These are phyloP conservation scores for Blepharisma undulans DNA, from an alignment of 169 alveolate species.

Conservation along the genomic window DNA sequence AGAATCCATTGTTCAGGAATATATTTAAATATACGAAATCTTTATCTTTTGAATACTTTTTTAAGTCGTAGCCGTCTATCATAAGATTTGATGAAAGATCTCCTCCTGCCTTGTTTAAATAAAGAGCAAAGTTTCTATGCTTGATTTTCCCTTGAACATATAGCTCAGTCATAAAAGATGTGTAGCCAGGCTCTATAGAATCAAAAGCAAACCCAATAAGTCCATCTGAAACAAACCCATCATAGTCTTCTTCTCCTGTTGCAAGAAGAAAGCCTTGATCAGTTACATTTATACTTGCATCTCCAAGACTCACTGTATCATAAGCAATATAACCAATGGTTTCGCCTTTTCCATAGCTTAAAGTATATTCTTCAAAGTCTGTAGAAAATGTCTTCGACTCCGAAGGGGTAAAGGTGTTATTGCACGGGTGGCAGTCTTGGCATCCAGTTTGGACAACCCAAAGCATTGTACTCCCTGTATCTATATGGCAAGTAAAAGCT, in stretches of 20 bases:
- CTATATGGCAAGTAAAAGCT: neutral
- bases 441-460: neutral
- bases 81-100: neutral
- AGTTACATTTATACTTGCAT: neutral
- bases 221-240: neutral
- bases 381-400: neutral
- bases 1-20: neutral
- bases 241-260: neutral
- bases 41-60: neutral
- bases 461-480: neutral
- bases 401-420: neutral
- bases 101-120: neutral
- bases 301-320: neutral
- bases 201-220: neutral
- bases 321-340: neutral
- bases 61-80: neutral
- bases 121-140: neutral
- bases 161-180: neutral
- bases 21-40: neutral
- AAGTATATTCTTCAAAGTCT: too few species aligned
- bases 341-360: neutral
- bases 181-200: neutral
- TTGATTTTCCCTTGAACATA: neutral
- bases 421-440: neutral
- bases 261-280: neutral